These are phyloP conservation scores for Cryptomeria japonica DNA, from an alignment of 75 land plant genomes.

Conservation along the genomic window DNA sequence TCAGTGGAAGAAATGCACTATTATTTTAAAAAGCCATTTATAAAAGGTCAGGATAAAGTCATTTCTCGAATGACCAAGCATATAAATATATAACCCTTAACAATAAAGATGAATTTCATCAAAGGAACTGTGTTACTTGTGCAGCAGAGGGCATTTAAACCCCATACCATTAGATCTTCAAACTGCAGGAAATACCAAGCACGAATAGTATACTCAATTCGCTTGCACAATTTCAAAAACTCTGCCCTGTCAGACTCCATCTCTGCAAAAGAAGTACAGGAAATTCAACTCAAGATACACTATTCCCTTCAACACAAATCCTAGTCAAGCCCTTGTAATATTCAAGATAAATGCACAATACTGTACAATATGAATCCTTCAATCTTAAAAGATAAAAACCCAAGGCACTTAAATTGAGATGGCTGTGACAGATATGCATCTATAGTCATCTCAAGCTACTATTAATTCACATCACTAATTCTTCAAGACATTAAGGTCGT, in stretches of 20 bases:
- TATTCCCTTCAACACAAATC: neutral
- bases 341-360: neutral
- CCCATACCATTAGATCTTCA: slow-evolving; percentile 84
- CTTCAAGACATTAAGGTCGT: neutral
- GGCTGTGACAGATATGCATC: neutral
- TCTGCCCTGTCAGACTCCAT: slow-evolving; percentile 60
- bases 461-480: neutral
- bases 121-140: neutral
- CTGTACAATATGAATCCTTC: neutral
- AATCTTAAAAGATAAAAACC: neutral
- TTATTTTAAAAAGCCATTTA: neutral
- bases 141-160: neutral
- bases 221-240: slow-evolving; percentile 77
- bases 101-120: neutral
- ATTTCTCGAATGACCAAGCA: neutral
- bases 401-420: too few relatives aligned
- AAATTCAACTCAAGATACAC: neutral
- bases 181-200: slow-evolving; percentile 92
- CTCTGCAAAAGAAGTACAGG: slow-evolving; percentile 38
- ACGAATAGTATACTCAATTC: slow-evolving; percentile 89
- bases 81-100: neutral
- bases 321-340: neutral
- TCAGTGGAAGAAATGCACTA: neutral
- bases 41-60: neutral
- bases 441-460: neutral